Conservation (phyloP, 2,329 filamentous ascomycete species). For the Malbranchea zuffiana region DNA sequence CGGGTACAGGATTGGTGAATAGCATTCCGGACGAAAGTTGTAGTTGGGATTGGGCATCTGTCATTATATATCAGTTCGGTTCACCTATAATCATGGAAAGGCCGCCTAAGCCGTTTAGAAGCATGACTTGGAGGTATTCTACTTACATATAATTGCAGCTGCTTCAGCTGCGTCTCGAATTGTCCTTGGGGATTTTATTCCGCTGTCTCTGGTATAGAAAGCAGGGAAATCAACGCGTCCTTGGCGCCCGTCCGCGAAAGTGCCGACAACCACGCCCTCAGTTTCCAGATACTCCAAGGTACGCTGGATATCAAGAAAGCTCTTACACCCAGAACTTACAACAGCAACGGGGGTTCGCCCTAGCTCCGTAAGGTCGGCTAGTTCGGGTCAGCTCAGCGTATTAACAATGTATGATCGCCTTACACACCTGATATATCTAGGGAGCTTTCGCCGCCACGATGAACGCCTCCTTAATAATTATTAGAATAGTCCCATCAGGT, state of each 20-base stretch:
- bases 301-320: conserved; percentile 81
- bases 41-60: conserved; percentile 61
- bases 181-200: conserved; percentile 63
- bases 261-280: conserved; percentile 65
- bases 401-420: neutral
- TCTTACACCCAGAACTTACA: conserved; percentile 84
- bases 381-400: neutral
- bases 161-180: conserved; percentile 69
- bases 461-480: conserved; percentile 56
- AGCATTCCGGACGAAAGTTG: conserved; percentile 67
- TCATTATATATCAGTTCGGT: conserved; percentile 3
- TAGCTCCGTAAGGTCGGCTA: conserved; percentile 83
- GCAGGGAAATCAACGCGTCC: conserved; percentile 75
- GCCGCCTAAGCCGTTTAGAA: too few species aligned
- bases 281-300: conserved; percentile 74
- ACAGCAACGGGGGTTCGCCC: conserved; percentile 82
- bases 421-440: conserved; percentile 66
- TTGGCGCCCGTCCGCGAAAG: conserved; percentile 71
- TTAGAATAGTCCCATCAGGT: conserved; percentile 6
- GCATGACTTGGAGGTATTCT: neutral
- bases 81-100: neutral
- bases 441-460: conserved; percentile 71
- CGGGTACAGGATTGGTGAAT: conserved; percentile 81
- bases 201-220: conserved; percentile 86
- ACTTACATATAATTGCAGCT: conserved; percentile 68